A percentile compares a stretch with the other conserved stretches of the same genome.
phyloP scores from a whole-genome alignment of 129 eudicot species.

The Solidago caesia region DNA sequence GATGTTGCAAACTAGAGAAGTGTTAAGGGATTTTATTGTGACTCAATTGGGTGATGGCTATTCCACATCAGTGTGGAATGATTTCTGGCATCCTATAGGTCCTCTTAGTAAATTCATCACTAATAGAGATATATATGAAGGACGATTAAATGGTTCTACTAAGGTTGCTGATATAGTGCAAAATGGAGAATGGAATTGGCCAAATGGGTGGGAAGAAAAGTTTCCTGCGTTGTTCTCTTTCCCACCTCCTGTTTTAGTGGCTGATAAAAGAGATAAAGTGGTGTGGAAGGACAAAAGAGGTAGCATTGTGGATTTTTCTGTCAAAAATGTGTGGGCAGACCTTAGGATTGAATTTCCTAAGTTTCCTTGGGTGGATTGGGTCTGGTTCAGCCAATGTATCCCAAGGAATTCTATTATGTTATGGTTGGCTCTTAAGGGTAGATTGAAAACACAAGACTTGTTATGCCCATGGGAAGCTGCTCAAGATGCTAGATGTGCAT shows the following conservation, averaged over 20 bases:
- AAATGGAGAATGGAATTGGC: too few species aligned
- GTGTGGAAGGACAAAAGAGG: neutral
- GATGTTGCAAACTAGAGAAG: neutral
- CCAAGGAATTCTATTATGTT: neutral
- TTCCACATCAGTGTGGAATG: neutral
- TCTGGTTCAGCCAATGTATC: neutral
- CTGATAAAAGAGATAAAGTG: neutral
- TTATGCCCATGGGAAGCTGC: too few species aligned
- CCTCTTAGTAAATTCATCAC: too few species aligned
- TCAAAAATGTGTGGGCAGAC: neutral
- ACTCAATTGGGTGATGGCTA: neutral
- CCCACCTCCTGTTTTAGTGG: neutral
- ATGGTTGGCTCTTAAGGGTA: neutral
- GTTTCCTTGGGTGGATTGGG: neutral
- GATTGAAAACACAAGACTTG: neutral
- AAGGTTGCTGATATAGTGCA: too few species aligned
- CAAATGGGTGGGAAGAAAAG: too few species aligned
- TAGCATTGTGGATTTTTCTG: neutral
- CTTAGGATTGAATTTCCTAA: neutral
- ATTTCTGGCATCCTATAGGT: neutral
- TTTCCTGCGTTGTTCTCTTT: neutral
- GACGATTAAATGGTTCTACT: too few species aligned
- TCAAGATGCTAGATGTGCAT: neutral
- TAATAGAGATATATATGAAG: too few species aligned
- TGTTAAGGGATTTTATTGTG: neutral